These are phyloP conservation scores for Pleurotus giganteus DNA, from an alignment of 768 basidiomycete genomes.

Conservation along the genomic window DNA sequence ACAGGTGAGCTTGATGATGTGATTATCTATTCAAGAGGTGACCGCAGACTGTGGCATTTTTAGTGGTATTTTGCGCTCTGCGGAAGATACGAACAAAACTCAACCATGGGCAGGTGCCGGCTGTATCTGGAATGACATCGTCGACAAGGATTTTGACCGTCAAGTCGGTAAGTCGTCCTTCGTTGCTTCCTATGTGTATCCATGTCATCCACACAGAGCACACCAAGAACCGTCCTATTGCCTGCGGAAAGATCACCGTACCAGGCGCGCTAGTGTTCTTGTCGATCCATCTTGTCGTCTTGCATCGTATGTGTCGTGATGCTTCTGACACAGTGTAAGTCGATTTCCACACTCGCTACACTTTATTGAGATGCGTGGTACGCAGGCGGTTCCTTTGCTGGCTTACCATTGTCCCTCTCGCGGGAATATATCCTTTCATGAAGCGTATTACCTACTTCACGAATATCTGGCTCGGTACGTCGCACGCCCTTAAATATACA, in stretches of 20 bases:
- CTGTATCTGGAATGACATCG: slow-evolving; percentile 27
- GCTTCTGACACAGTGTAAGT: no score
- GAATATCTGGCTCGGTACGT: slow-evolving; percentile 34
- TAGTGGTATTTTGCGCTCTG: no score
- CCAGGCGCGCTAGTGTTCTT: slow-evolving; percentile 23
- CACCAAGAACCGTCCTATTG: slow-evolving; percentile 29
- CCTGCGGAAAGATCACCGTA: slow-evolving; percentile 24
- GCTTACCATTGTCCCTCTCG: slow-evolving; percentile 21
- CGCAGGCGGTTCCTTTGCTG: slow-evolving; percentile 14
- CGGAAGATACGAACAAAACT: no score
- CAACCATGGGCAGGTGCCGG: slow-evolving; percentile 20
- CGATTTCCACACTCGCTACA: no score
- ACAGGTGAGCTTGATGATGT: no score
- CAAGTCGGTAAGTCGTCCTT: slow-evolving; percentile 23
- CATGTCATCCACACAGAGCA: slow-evolving; percentile 22
- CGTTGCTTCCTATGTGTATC: background rate
- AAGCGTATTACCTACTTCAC: slow-evolving; percentile 42
- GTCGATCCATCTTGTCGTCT: background rate
- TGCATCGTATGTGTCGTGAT: background rate
- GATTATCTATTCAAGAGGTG: no score
- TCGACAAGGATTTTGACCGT: slow-evolving; percentile 27
- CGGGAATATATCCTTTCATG: slow-evolving; percentile 37
- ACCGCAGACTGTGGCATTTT: no score
- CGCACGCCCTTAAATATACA: no score
- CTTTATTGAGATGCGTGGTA: no score